phyloP scores from a whole-genome alignment of 2,329 filamentous ascomycete genomes.

The Neonectria neomacrospora region DNA sequence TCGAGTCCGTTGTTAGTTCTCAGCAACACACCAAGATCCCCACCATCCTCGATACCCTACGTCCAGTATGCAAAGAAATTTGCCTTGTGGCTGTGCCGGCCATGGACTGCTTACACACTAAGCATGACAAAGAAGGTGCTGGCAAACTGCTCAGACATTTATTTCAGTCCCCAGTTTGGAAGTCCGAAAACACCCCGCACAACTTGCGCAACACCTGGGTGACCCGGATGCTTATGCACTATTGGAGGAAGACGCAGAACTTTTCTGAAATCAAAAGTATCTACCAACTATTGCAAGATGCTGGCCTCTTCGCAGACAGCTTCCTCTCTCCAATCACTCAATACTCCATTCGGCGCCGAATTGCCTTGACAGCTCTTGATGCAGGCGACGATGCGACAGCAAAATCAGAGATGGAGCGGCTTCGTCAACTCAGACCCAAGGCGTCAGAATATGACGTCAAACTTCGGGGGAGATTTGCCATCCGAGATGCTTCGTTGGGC shows the following conservation, averaged over 20 bases:
- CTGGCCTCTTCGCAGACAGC: constrained; percentile 42
- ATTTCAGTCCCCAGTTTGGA: constrained; percentile 17
- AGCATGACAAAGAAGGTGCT: constrained; percentile 30
- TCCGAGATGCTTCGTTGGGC: constrained; percentile 44
- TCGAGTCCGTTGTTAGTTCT: constrained; percentile 35
- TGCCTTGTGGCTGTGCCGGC: constrained; percentile 38
- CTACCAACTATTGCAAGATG: constrained; percentile 44
- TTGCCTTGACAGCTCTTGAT: constrained; percentile 43
- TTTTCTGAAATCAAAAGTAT: constrained; percentile 40
- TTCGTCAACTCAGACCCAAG: constrained; percentile 37
- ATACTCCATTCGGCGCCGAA: constrained; percentile 45
- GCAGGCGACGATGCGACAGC: constrained; percentile 45
- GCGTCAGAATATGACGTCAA: constrained; percentile 39
- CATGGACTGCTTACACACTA: constrained; percentile 35
- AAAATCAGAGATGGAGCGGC: constrained; percentile 38
- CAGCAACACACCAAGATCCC: constrained; percentile 34
- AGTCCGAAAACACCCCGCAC: constrained; percentile 6
- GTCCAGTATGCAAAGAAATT: constrained; percentile 39
- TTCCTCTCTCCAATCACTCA: constrained; percentile 35
- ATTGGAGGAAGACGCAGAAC: constrained; percentile 42
- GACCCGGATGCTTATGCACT: constrained; percentile 40
- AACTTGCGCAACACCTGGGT: constrained; percentile 35
- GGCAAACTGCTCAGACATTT: constrained; percentile 30
- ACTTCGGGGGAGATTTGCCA: constrained; percentile 43
- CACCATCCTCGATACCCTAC: constrained; percentile 35